A percentile compares a stretch with the other conserved stretches of the same genome.
Evolutionary conservation across 768 basidiomycete genomes (phyloP).

Genomic region (Mycena filopes): DNA sequence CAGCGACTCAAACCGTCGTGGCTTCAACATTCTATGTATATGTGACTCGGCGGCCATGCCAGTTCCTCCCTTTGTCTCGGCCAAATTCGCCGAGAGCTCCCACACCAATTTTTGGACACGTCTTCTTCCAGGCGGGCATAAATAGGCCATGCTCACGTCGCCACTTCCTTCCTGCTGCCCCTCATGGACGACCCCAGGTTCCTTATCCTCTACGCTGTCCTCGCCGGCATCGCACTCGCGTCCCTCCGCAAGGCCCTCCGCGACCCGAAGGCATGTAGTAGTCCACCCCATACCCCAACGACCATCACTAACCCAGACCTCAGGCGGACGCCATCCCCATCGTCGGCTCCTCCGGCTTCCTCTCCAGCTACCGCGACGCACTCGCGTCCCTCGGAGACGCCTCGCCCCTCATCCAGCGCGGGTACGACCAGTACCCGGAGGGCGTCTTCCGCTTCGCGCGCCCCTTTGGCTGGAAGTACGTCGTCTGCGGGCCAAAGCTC

Average conservation of each 20-base stretch:
- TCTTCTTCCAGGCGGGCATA: neutral
- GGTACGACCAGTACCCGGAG: conserved; percentile 15
- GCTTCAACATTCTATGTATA: too few species aligned
- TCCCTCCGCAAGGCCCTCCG: neutral
- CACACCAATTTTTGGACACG: neutral
- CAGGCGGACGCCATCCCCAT: conserved; percentile 12
- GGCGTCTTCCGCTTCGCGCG: conserved; percentile 21
- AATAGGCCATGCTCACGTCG: neutral
- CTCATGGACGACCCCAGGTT: neutral
- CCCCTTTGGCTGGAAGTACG: conserved; percentile 48
- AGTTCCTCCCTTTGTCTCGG: too few species aligned
- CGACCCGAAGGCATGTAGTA: neutral
- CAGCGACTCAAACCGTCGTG: too few species aligned
- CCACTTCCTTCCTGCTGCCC: neutral
- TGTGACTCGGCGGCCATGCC: too few species aligned
- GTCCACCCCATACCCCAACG: neutral
- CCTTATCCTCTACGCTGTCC: neutral
- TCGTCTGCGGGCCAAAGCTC: conserved; percentile 44
- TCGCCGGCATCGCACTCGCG: neutral
- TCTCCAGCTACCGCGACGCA: conserved; percentile 16
- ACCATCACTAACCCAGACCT: neutral
- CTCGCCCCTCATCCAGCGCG: conserved; percentile 14
- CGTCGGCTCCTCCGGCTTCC: conserved; percentile 15
- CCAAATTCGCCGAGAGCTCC: too few species aligned
- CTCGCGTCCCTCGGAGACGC: neutral